Evolutionary conservation across 2,329 filamentous ascomycete genomes (phyloP).

Genomic region (Fusarium protoensiforme): DNA sequence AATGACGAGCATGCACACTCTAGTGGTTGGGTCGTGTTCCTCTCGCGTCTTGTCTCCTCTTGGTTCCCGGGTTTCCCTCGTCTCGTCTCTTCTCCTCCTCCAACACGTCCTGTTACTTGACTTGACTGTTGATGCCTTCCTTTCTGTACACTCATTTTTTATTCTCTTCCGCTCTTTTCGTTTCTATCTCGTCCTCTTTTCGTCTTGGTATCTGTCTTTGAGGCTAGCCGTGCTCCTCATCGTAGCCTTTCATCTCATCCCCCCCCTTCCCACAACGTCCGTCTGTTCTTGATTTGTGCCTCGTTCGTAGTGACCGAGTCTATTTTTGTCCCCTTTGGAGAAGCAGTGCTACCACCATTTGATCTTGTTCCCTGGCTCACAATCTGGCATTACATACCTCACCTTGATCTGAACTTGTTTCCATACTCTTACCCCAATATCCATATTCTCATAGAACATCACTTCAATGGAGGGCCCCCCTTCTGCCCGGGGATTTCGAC

Average conservation of each 20-base stretch:
- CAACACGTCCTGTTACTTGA: background rate
- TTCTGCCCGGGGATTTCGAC: conserved; percentile 35
- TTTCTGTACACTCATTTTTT: conserved; percentile 29
- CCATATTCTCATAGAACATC: conserved; percentile 14
- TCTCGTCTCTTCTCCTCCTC: conserved; percentile 23
- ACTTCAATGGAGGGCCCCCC: conserved; percentile 39
- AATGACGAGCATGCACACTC: conserved; percentile 21
- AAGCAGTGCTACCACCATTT: conserved; percentile 34
- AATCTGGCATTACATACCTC: conserved; percentile 4
- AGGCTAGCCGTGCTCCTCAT: conserved; percentile 41
- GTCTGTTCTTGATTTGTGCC: conserved; percentile 17
- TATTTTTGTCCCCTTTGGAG: conserved; percentile 24
- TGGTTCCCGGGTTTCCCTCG: conserved; percentile 21
- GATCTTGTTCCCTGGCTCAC: conserved; percentile 15
- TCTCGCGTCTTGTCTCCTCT: conserved; percentile 25
- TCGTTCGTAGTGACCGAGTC: conserved; percentile 28
- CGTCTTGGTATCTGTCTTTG: conserved; percentile 26
- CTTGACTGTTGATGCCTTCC: conserved; percentile 26
- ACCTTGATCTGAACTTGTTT: conserved; percentile 14
- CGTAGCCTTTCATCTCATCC: conserved; percentile 29
- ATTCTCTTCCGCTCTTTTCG: conserved; percentile 18
- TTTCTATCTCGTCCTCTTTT: conserved; percentile 17
- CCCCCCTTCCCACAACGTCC: background rate
- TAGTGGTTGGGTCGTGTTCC: conserved; percentile 12
- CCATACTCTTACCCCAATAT: conserved; percentile 9